A percentile compares a stretch with the other conserved stretches of the same genome.
These are phyloP conservation scores for Tetraselmis chui DNA, from an alignment of 139 green algal genomes.

Conservation along the genomic window DNA sequence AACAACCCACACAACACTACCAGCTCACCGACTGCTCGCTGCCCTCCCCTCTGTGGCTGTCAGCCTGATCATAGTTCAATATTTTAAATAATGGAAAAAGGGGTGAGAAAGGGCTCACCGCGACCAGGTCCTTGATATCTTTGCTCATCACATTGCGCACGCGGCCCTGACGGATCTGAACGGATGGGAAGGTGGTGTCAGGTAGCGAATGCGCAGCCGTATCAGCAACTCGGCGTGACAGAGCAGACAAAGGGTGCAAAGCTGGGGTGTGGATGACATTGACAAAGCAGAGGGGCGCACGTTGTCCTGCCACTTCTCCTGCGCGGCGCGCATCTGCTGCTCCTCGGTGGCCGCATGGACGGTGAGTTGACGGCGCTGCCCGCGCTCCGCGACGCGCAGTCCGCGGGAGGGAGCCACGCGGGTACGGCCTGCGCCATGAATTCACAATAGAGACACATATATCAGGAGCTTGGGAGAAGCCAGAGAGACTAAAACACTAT, in stretches of 20 bases:
- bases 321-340: neutral
- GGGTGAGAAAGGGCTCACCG: slow-evolving; percentile 9
- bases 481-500: neutral
- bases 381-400: neutral
- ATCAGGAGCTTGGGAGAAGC: neutral
- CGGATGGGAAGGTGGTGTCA: too few relatives aligned
- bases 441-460: neutral
- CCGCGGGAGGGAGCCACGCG: too few relatives aligned
- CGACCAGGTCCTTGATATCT: slow-evolving; percentile 36
- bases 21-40: too few relatives aligned
- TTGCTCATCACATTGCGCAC: slow-evolving; percentile 51
- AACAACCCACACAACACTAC: too few relatives aligned
- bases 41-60: too few relatives aligned
- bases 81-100: neutral
- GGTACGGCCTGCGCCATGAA: neutral
- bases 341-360: neutral
- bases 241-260: neutral
- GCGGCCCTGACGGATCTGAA: slow-evolving; percentile 35
- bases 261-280: neutral
- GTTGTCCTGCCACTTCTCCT: neutral
- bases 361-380: neutral
- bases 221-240: neutral
- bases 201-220: too few relatives aligned
- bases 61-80: neutral
- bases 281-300: neutral